A percentile compares a stretch with the other conserved stretches of the same genome.
These are phyloP conservation scores for Rhodosporidiobolus odoratus DNA, from an alignment of 768 basidiomycete genomes.

Conservation along the genomic window DNA sequence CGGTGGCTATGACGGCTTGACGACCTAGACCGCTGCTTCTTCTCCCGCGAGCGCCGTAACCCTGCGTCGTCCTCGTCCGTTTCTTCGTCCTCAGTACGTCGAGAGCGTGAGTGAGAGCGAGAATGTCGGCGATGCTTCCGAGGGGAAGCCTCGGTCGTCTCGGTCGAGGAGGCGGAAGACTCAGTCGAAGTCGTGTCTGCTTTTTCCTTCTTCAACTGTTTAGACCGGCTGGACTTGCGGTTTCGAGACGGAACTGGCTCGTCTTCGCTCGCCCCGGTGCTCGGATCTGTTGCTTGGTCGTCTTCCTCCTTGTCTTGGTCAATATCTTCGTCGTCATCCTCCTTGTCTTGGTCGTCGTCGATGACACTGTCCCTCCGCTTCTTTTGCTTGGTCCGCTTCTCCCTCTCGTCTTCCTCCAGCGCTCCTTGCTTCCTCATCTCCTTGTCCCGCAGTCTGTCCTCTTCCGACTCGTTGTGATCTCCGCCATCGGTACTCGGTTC, in stretches of 20 bases:
- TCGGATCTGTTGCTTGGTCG: too few species aligned
- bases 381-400: background rate
- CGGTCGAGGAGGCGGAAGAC: background rate
- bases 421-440: background rate
- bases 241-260: background rate
- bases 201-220: background rate
- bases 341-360: background rate
- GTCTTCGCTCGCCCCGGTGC: too few species aligned
- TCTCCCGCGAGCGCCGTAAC: background rate
- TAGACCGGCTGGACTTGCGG: background rate
- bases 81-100: background rate
- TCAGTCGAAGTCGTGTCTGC: background rate
- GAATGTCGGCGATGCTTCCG: background rate
- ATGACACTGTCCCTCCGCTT: background rate
- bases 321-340: background rate
- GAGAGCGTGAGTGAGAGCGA: background rate
- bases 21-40: background rate
- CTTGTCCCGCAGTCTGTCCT: background rate
- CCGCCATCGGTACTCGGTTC: background rate
- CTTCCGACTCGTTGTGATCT: background rate
- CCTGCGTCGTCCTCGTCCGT: background rate
- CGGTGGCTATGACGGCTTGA: too few species aligned
- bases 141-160: background rate
- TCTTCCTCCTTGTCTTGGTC: background rate
- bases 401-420: too few species aligned